Conservation (phyloP, 2,329 filamentous ascomycete species). For the Colletotrichum sp. region DNA sequence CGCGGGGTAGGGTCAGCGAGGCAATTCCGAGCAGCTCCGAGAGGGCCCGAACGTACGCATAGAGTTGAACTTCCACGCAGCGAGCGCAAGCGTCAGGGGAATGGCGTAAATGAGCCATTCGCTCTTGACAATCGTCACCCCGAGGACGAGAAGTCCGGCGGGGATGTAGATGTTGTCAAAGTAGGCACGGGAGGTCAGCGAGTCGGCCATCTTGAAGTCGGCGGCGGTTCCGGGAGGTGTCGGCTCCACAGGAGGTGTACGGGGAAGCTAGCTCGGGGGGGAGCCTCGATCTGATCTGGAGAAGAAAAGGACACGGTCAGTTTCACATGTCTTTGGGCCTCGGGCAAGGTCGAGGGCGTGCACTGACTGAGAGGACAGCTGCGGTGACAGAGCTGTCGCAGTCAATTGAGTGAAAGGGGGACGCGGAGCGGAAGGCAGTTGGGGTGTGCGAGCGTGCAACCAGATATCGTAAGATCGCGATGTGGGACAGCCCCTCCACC, state of each 20-base stretch:
- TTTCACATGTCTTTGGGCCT: neutral
- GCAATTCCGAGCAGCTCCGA: slow-evolving; percentile 6
- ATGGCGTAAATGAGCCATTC: slow-evolving; percentile 78
- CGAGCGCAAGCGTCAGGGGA: slow-evolving; percentile 68
- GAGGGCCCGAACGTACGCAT: slow-evolving; percentile 62
- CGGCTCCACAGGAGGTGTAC: slow-evolving; percentile 6
- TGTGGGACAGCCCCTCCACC: slow-evolving; percentile 15
- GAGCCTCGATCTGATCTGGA: neutral
- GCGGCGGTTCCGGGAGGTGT: neutral
- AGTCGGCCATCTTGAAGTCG: slow-evolving; percentile 33
- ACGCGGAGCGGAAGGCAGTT: neutral
- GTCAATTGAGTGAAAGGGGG: neutral
- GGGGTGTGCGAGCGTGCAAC: neutral
- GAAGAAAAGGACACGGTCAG: neutral
- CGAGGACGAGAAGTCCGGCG: slow-evolving; percentile 77
- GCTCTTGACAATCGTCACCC: slow-evolving; percentile 77
- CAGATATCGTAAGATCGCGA: slow-evolving; percentile 18
- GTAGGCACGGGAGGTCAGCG: slow-evolving; percentile 65
- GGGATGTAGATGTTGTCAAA: slow-evolving; percentile 86
- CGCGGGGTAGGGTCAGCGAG: neutral
- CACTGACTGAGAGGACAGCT: slow-evolving; percentile 6
- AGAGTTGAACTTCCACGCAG: slow-evolving; percentile 73
- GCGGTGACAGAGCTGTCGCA: neutral
- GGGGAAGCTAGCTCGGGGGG: neutral
- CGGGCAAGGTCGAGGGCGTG: neutral